Conservation (phyloP, 805 yeast genomes). For the Maudiozyma serrabonitensis region DNA sequence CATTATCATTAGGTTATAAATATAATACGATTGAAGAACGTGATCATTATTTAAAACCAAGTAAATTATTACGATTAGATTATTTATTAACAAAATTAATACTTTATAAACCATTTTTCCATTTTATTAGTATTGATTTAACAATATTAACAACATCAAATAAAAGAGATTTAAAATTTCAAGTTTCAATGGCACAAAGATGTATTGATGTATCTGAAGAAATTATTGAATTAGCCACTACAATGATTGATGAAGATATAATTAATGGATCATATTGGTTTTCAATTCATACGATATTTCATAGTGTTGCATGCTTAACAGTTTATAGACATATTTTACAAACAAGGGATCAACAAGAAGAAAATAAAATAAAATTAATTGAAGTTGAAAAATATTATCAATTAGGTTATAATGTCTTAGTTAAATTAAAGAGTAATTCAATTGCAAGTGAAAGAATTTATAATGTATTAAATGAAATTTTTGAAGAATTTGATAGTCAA, state of each 20-base stretch:
- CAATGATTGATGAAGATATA: conserved; percentile 62
- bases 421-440: conserved; percentile 56
- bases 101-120: conserved; percentile 81
- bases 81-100: conserved; percentile 71
- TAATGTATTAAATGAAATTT: conserved; percentile 62
- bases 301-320: conserved; percentile 77
- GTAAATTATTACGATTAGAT: conserved; percentile 60
- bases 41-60: conserved; percentile 54
- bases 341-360: neutral
- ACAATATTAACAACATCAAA: conserved; percentile 21
- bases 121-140: conserved; percentile 33
- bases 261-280: conserved; percentile 87
- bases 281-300: conserved; percentile 79
- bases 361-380: no score
- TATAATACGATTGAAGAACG: conserved; percentile 19
- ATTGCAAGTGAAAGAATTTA: conserved; percentile 70
- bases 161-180: conserved; percentile 34
- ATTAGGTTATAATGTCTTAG: conserved; percentile 57
- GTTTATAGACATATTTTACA: conserved; percentile 34
- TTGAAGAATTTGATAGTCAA: conserved; percentile 63
- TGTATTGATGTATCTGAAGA: conserved; percentile 78
- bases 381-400: conserved; percentile 55
- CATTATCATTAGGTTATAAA: conserved; percentile 59
- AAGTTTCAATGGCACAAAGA: conserved; percentile 65
- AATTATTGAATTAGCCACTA: conserved; percentile 71